phyloP scores from a whole-genome alignment of 106 monocot genomes.

The Dendrobium catenatum region DNA sequence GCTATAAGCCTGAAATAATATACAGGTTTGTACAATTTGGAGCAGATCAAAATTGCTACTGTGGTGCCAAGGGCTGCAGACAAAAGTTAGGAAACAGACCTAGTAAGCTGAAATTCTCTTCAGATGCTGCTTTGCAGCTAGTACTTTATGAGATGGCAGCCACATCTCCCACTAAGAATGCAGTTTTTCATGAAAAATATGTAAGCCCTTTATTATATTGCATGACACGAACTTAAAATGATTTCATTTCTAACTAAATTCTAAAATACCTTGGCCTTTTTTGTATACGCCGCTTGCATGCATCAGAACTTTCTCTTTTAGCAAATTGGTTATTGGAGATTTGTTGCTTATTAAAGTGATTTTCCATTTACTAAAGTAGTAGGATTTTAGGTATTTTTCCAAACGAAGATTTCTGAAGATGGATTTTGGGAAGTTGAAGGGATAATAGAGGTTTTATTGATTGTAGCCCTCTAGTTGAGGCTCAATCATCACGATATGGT shows the following conservation, averaged over 20 bases:
- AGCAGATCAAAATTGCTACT: conserved; percentile 91
- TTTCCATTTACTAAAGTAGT: not conserved
- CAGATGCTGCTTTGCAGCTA: conserved; percentile 32
- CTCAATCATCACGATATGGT: not conserved
- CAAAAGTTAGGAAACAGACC: conserved; percentile 75
- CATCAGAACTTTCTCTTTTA: not conserved
- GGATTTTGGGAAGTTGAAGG: no score
- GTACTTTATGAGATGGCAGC: conserved; percentile 30
- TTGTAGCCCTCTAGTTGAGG: not conserved
- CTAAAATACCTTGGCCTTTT: not conserved
- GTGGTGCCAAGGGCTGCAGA: conserved; percentile 71
- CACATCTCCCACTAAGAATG: conserved; percentile 27
- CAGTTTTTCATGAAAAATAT: conserved; percentile 22
- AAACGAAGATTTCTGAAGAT: not conserved
- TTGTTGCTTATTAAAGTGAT: not conserved
- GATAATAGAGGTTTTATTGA: not conserved
- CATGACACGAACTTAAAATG: not conserved
- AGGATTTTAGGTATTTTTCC: not conserved
- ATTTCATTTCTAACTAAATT: not conserved
- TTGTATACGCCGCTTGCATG: not conserved
- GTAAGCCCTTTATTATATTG: conserved; percentile 12
- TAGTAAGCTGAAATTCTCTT: conserved; percentile 40
- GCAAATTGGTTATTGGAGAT: not conserved
- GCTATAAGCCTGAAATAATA: not conserved
- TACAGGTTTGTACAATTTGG: conserved; percentile 98